Percentiles rank a stretch among this genome's conserved stretches.
These are phyloP conservation scores for Phytophthora hybrid DNA, from an alignment of 352 stramenopile genomes.

Conservation along the genomic window DNA sequence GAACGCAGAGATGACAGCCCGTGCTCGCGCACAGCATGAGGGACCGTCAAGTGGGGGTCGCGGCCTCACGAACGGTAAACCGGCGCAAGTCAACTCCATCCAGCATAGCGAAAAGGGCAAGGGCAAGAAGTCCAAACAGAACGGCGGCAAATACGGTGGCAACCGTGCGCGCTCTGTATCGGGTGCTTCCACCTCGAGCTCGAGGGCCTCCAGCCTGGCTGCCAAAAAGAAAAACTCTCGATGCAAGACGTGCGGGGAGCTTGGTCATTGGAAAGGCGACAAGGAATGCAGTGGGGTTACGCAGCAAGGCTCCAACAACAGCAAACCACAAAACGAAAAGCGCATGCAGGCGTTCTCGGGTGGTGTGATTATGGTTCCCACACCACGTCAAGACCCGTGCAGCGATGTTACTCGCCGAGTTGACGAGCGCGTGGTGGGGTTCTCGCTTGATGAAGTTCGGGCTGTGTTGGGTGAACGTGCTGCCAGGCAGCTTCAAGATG, in stretches of 20 bases:
- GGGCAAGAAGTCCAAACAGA: neutral
- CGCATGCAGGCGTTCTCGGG: slow-evolving; percentile 7
- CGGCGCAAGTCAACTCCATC: slow-evolving; percentile 9
- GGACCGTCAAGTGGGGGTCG: neutral
- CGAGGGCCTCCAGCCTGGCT: neutral
- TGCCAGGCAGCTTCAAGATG: neutral
- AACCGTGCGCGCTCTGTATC: slow-evolving; percentile 1
- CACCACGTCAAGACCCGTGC: neutral
- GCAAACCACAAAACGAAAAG: neutral
- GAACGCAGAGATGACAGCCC: neutral
- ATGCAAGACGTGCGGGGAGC: neutral
- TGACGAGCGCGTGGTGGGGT: neutral
- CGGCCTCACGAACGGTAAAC: neutral
- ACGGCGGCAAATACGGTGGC: slow-evolving; percentile 10
- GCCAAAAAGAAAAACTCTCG: slow-evolving; percentile 10
- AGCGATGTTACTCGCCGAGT: neutral
- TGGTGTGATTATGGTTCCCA: neutral
- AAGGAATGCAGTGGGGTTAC: neutral
- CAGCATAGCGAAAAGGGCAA: neutral
- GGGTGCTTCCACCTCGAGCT: neutral
- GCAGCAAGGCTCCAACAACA: neutral
- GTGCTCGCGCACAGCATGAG: neutral
- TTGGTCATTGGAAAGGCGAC: slow-evolving; percentile 1
- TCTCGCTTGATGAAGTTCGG: neutral
- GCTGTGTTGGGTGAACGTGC: neutral